Base-by-base conservation (phyloP, 805 yeast genomes). In the Cyberlindnera misumaiensis region DNA sequence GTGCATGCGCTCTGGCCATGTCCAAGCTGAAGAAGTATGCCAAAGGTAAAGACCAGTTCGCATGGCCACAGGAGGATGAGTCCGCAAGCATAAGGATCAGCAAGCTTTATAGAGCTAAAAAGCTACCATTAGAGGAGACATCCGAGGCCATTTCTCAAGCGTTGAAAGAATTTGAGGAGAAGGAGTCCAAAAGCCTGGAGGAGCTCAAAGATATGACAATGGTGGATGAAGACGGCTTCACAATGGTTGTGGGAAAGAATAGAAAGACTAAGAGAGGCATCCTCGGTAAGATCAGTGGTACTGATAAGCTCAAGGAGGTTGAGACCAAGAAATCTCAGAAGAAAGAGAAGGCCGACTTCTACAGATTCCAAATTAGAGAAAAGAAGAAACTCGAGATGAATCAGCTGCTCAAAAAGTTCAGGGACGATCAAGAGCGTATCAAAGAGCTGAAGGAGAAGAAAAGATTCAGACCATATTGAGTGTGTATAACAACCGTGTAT, bases 281-380 rank as follows among this genome's bases (percentile, higher is more conserved):
- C 29, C 48, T 78, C 58, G 84, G 84, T 31, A 70, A 74, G 52
- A 72, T 65, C 41, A 62, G 65, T 46, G 48, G 56, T 24, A 65
- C 71, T 4, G 62, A 64, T 26, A 61, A 65, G 55, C 46, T 50
- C 39, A 52, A 52, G 51, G 40, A 43, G 31, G 48, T 38, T 28
- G 51, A 38, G 24, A 48, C 64, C 43, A 63, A 68, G 38, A 82
- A 75, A 59, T 67, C 72, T 64, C 78, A 81, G 60, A 77, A 73
- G 60, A 79, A 79, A 56, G 89, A 85, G 52, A 86, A 89, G 67
- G 72, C 74, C 48, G 97, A 94, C 63, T 93, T 93, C 68, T 93
- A 93, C 68, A 73, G 96, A 53, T 93, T 89, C 76, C 99, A 93
- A 67, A 75, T 93, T 49, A 80, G 99, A 62, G 96, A 93, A 59